Evolutionary conservation across 805 yeast species (phyloP), one percentile per base, ranked within the genome.

Genomic region (Kluyveromyces aestuarii): DNA sequence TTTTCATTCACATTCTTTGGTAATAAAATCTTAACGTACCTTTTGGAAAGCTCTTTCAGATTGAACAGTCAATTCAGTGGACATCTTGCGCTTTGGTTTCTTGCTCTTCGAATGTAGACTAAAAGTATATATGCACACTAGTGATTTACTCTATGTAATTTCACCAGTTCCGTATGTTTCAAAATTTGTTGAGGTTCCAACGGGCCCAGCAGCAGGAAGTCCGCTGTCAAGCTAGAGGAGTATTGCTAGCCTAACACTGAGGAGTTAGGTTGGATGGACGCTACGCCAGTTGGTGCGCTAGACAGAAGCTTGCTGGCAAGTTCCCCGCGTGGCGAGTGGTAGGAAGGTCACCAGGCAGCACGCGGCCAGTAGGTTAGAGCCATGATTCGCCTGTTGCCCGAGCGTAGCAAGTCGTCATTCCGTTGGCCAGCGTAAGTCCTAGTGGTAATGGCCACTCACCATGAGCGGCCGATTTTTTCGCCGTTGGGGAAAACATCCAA

Each of bases 1-100:
- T 21, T 21, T 21, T 21, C 25, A 21, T 21, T 21, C 25, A 21
- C 25, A 21, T 21, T 21, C 25, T 21, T 30, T 30, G 7, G 7
- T 11, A 30, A 10, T 30, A 10, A 30, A 30, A 30, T 11, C 14
- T 30, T 10, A 30, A 30, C 95, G 74, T 81, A 87, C 96, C 95
- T 93, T 93, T 84, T 93, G 99, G 96, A 85, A 93, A 89, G 99
- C 99, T 81, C 96, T 91, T 84, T 93, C 99, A 74, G 97, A 86
- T 85, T 93, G 99, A 81, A 93, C 99, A 76, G 96, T 91, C 81
- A 93, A 88, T 84, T 93, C 99, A 78, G 98, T 86, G 74, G 98
- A 95, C 98, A 91, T 93, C 79, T 79, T 80, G 68, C 45, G 33
- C 45, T 30, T 55, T 59, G 58, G 63, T 57, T 62, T 57, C 62